Evolutionary conservation across 2,329 filamentous ascomycete genomes (phyloP).

Genomic region (Chaetomiaceae sp.): DNA sequence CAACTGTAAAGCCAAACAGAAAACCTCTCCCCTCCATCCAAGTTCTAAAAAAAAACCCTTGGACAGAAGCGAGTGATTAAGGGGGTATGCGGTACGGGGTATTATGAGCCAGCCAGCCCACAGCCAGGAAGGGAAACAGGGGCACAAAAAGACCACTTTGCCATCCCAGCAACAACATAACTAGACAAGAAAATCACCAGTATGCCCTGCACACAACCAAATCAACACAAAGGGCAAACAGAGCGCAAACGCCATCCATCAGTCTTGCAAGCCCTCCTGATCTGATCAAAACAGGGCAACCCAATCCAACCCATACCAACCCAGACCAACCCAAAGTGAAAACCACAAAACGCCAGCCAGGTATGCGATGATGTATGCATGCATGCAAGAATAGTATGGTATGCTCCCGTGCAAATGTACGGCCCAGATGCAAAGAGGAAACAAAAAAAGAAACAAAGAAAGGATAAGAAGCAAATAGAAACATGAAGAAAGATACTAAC

Average conservation of each 20-base stretch:
- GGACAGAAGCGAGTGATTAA: not conserved
- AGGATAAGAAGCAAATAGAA: constrained; percentile 22
- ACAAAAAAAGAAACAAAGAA: constrained; percentile 6
- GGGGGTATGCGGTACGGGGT: constrained; percentile 7
- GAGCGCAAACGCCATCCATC: not conserved
- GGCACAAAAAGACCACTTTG: not conserved
- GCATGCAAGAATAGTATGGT: constrained; percentile 11
- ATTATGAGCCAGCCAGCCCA: too few relatives aligned
- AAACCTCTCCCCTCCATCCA: not conserved
- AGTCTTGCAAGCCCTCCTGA: not conserved
- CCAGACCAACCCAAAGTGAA: too few relatives aligned
- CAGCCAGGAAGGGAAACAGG: not conserved
- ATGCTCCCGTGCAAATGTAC: constrained; percentile 8
- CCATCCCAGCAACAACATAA: not conserved
- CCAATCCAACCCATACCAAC: not conserved
- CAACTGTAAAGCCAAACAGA: not conserved
- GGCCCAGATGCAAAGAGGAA: constrained; percentile 8
- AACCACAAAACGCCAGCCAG: constrained; percentile 7
- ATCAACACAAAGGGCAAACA: not conserved
- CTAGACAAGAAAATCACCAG: not conserved
- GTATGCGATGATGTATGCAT: constrained; percentile 9
- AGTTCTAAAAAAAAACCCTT: constrained; percentile 1
- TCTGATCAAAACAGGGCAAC: not conserved
- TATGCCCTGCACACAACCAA: constrained; percentile 1
- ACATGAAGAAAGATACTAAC: constrained; percentile 20